Percentiles rank a stretch among this genome's conserved stretches.
phyloP scores from a whole-genome alignment of 176 grass and related monocot species.

The Panicum miliaceum region DNA sequence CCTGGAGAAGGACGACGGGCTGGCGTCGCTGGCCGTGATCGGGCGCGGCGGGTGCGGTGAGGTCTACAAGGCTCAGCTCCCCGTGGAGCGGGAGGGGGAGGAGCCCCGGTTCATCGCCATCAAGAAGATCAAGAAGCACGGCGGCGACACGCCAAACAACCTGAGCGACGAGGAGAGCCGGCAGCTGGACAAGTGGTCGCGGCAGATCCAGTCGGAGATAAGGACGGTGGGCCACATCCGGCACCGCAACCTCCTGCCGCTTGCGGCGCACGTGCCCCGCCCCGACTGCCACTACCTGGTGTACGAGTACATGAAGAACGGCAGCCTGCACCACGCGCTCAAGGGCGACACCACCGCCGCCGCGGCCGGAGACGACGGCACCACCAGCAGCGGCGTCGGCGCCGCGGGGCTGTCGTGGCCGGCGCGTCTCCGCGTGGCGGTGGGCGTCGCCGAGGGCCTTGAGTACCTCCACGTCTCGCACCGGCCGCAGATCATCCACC shows the following conservation, averaged over 20 bases:
- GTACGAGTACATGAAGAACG: constrained; percentile 92
- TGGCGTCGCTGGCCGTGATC: constrained; percentile 57
- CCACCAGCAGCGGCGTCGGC: too few relatives aligned
- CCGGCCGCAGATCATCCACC: constrained; percentile 80
- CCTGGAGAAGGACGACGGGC: constrained; percentile 72
- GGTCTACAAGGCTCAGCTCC: constrained; percentile 75
- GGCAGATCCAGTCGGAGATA: constrained; percentile 93
- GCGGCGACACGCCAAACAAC: constrained; percentile 24
- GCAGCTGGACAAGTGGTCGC: constrained; percentile 65
- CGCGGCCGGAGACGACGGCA: neutral
- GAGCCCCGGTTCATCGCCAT: constrained; percentile 60
- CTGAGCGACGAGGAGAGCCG: constrained; percentile 65
- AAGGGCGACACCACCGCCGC: neutral
- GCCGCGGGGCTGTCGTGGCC: constrained; percentile 51
- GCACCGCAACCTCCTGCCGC: constrained; percentile 80
- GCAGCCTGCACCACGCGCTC: constrained; percentile 68
- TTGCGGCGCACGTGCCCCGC: constrained; percentile 68
- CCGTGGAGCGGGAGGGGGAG: constrained; percentile 18
- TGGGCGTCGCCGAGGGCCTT: constrained; percentile 70
- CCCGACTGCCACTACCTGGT: constrained; percentile 85
- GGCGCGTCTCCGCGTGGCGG: constrained; percentile 57
- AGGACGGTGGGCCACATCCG: constrained; percentile 77
- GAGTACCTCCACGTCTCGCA: constrained; percentile 82
- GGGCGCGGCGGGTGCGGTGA: constrained; percentile 86
- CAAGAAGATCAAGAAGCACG: constrained; percentile 66